Base-by-base conservation (phyloP, 169 alveolate genomes). In the Eimeria zaria region DNA sequence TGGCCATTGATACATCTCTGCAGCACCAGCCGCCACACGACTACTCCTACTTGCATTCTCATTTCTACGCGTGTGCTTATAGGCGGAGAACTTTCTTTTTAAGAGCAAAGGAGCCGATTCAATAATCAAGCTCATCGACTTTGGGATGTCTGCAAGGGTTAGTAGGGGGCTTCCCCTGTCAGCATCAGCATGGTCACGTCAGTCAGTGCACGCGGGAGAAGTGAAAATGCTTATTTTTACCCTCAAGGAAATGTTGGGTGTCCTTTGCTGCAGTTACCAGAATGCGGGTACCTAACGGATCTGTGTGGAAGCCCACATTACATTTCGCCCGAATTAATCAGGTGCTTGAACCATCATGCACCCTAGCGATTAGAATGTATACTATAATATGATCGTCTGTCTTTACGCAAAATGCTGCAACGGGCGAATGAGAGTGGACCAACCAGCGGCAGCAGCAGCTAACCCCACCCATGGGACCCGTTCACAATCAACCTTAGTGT, bases 251-350 rank as follows among this genome's bases (percentile, higher is more conserved):
- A 30, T 76, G 11, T 33, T 41, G 27, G 33, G 36, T 46, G 58
- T 74, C 20, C 27, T 14, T 44, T 73, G 60, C 88, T 69, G 48
- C 89, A 95, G 97, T 36, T 95, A 16, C 95, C 95, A 6, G 95
- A 76, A 80, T 74, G 89, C 89, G 96, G 98, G 39, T 97, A 96
- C 80, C 96, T 97, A 16, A 95, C 97, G 36, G 98, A 97, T 58
- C 91, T 97, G 80, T 97, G 98, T 84, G 98, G 98, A 24, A 95
- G 97, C 11, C 98, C 98, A 30, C 98, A 97, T 87, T 97, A 97
- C 91, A 90, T 97, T 46, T 96, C 98, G 48, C 98, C 98, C 69
- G 98, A 97, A 88, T 95, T 97, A 58, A 95, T 97, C 84, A 95
- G 97, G 98, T 96, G 87, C 18, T 39, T 48, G 30, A 53, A 5